Base-by-base conservation (phyloP, 1,284 basidiomycete genomes). In the Fereydounia khargensis region DNA sequence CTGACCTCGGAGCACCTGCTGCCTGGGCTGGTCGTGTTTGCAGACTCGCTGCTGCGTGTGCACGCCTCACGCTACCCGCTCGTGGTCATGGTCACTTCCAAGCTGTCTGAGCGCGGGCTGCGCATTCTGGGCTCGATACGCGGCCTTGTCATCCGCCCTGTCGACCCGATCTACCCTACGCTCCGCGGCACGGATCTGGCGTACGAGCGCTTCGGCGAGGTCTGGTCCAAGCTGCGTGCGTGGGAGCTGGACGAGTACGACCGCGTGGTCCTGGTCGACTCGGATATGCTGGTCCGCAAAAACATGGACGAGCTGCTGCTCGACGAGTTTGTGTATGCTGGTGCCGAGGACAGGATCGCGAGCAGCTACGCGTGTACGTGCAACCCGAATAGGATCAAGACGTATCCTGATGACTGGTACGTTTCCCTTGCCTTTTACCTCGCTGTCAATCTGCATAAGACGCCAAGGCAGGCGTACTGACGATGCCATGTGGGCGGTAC, bases 271-370 rank as follows among this genome's bases (percentile, higher is more conserved):
- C 79, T 95, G 35, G 79, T 96, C 39, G 92, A 96, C 73, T 84
- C 85, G 13, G 92, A 96, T 78, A 97, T 97, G 89, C 81, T 95
- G 47, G 81, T 95, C 18, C 79, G 82, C 72, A 81, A 79, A 35
- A 89, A 88, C 56, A 94, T 97, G 87, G 94, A 97, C 77, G 91
- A 94, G 55, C 80, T 97, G 39, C 85, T 96, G 79, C 2, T 10
- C 5, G 34, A 56, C 24, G 21, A 81, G 85, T 18, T 39, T 24
- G 39, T 39, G 13, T 39, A 52, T 57, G 13, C 34, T n/a, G 65
- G 89, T 21, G 80, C 83, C 9, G 77, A 91, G 2, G 82, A 82
- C 5, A 65, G 67, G 28, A 91, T 97, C 48, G 90, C 88, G 3
- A 90, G 89, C 0, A 82, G 80, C 0, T 91, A 92, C 59, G 91